A percentile compares a stretch with the other conserved stretches of the same genome.
These are phyloP conservation scores for Mrakia frigida DNA, from an alignment of 768 basidiomycete genomes.

Conservation along the genomic window DNA sequence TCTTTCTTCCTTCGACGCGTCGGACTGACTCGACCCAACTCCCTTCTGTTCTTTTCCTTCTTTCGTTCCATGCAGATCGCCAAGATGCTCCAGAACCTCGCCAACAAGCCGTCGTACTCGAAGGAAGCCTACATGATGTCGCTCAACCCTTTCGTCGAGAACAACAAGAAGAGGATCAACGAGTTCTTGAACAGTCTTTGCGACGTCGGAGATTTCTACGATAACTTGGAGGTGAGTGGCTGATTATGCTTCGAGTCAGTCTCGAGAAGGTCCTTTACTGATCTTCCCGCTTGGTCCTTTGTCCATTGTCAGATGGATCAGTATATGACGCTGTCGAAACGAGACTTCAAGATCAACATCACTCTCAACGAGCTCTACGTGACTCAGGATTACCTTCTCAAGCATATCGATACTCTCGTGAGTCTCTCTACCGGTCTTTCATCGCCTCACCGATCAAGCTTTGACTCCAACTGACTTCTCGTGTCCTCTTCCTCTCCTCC, in stretches of 20 bases:
- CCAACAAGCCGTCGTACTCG: slow-evolving; percentile 95
- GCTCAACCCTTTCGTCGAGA: slow-evolving; percentile 96
- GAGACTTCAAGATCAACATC: slow-evolving; percentile 96
- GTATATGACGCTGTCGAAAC: slow-evolving; percentile 99
- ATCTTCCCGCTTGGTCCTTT: background rate
- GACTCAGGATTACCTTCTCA: slow-evolving; percentile 88
- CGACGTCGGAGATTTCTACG: slow-evolving; percentile 98
- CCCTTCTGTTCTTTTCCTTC: background rate
- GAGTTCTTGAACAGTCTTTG: slow-evolving; percentile 93
- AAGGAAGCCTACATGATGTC: slow-evolving; percentile 99
- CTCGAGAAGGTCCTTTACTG: background rate
- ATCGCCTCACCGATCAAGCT: no score
- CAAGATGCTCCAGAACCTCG: slow-evolving; percentile 98
- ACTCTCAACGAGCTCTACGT: slow-evolving; percentile 98
- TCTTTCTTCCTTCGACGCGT: background rate
- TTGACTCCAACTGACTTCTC: background rate
- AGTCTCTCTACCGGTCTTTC: slow-evolving; percentile 44
- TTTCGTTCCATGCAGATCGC: slow-evolving; percentile 62
- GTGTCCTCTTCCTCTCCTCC: background rate
- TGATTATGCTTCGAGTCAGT: background rate
- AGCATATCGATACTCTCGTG: slow-evolving; percentile 91
- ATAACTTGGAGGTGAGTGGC: slow-evolving; percentile 78
- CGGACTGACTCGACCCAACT: background rate
- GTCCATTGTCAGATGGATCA: slow-evolving; percentile 79
- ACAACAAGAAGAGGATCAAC: slow-evolving; percentile 96